These are phyloP conservation scores for Chlamydomonas asymmetrica DNA, from an alignment of 139 green algal genomes.

Conservation along the genomic window DNA sequence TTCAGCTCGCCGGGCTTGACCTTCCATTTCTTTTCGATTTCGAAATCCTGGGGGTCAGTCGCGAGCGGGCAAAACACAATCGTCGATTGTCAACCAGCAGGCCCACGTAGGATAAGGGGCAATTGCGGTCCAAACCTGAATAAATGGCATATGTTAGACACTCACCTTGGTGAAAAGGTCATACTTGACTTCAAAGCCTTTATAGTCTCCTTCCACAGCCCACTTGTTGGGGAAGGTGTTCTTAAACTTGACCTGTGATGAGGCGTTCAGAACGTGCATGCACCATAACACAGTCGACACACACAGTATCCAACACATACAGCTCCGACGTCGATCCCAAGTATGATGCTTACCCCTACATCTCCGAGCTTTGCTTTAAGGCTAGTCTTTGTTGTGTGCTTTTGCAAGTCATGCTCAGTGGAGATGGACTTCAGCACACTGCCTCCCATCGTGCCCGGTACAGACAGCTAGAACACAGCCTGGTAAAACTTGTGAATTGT, in stretches of 20 bases:
- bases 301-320: no score
- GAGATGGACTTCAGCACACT: slow-evolving; percentile 13
- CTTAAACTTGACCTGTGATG: slow-evolving; percentile 13
- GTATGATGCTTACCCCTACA: no score
- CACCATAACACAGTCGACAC: no score
- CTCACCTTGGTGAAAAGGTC: slow-evolving; percentile 16
- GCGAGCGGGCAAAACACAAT: no score
- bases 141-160: no score
- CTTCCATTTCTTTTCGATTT: slow-evolving; percentile 16
- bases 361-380: slow-evolving; percentile 21
- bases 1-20: slow-evolving; percentile 16
- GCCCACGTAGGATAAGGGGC: no score
- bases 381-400: slow-evolving; percentile 11
- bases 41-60: slow-evolving; percentile 4
- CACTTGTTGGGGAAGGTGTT: neutral
- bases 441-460: no score
- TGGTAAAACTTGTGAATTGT: no score
- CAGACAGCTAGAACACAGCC: no score
- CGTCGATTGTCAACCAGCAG: no score
- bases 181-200: neutral
- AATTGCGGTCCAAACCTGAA: no score
- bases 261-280: neutral
- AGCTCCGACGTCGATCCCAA: no score
- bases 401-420: slow-evolving; percentile 13
- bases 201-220: slow-evolving; percentile 4